Percentiles rank a stretch among this genome's conserved stretches.
These are phyloP conservation scores for Gossypium rotundifolium DNA, from an alignment of 345 rosid genomes.

Conservation along the genomic window DNA sequence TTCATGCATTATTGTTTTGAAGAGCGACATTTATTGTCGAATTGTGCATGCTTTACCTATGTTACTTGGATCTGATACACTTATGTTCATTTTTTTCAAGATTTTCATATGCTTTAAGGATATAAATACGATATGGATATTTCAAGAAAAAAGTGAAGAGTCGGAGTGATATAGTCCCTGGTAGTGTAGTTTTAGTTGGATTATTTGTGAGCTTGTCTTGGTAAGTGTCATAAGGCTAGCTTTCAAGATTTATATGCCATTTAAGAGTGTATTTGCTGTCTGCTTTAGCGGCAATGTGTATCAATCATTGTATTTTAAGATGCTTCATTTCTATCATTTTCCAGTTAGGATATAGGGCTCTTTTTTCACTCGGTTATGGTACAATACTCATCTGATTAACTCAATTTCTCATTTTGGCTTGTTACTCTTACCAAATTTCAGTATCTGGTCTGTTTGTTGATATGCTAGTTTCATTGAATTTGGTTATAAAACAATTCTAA, in stretches of 20 bases:
- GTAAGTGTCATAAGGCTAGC: not conserved
- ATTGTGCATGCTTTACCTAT: not conserved
- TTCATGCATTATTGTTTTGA: not conserved
- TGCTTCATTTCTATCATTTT: not conserved
- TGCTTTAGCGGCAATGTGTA: not conserved
- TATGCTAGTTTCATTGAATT: not conserved
- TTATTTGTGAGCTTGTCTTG: not conserved
- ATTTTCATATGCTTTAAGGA: not conserved
- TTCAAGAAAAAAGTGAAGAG: not conserved
- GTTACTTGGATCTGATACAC: not conserved
- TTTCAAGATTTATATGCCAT: conserved; percentile 1
- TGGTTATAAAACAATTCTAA: conserved; percentile 1
- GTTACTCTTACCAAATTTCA: not conserved
- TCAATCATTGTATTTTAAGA: not conserved
- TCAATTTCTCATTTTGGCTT: not conserved
- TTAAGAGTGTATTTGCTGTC: not conserved
- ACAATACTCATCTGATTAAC: not conserved
- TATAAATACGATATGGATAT: not conserved
- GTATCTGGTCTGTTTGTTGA: not conserved
- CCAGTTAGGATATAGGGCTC: not conserved
- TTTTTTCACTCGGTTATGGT: not conserved
- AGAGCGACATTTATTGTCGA: not conserved
- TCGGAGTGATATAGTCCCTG: not conserved
- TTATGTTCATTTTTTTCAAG: not conserved
- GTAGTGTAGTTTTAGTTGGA: not conserved